Conservation (phyloP, 495 filamentous ascomycete species). For the Tuber aestivum region DNA sequence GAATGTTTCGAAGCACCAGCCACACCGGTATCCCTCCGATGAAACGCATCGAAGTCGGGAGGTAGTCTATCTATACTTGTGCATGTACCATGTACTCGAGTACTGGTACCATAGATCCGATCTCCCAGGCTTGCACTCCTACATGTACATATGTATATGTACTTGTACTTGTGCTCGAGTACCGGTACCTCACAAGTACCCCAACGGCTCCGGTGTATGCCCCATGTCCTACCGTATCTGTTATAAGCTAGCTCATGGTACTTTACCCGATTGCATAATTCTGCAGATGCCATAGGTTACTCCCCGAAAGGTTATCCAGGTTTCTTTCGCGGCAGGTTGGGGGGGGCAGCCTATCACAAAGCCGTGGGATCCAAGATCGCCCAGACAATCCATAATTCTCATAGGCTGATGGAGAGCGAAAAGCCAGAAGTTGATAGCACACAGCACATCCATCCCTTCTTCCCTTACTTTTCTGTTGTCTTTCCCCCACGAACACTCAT, state of each 20-base stretch:
- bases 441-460: neutral
- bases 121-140: neutral
- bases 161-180: no score
- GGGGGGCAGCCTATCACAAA: neutral
- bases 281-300: neutral
- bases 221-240: no score
- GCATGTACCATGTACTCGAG: neutral
- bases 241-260: neutral
- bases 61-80: neutral
- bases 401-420: no score
- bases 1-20: no score
- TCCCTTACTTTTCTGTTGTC: neutral
- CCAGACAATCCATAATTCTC: neutral
- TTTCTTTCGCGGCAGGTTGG: neutral
- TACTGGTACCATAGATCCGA: neutral
- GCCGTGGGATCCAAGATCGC: no score
- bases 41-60: no score
- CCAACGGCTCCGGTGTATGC: neutral
- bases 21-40: no score
- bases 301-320: neutral
- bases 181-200: neutral
- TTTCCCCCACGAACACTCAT: neutral
- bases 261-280: neutral
- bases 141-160: neutral
- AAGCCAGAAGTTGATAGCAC: neutral